phyloP scores from a whole-genome alignment of 495 filamentous ascomycete species.

The Trichocladium uniseriatum region DNA sequence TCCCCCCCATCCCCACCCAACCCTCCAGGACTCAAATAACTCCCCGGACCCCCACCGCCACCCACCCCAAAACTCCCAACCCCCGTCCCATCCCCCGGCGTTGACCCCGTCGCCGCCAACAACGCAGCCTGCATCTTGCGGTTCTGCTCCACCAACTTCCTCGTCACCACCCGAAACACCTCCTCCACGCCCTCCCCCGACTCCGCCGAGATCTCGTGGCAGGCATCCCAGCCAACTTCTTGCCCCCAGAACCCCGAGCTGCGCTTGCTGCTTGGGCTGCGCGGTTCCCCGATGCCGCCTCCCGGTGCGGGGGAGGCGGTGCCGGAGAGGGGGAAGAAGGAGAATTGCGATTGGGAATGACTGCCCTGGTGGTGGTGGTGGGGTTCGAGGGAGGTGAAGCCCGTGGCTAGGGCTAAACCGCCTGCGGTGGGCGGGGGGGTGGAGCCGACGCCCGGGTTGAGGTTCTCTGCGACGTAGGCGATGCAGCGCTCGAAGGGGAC shows the following conservation, averaged over 20 bases:
- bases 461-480: constrained; percentile 85
- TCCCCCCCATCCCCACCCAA: constrained; percentile 8
- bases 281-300: constrained; percentile 33
- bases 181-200: constrained; percentile 95
- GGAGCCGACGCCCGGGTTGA: constrained; percentile 54
- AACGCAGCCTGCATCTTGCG: constrained; percentile 54
- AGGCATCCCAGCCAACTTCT: constrained; percentile 90
- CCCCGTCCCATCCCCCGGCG: background rate
- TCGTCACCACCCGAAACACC: constrained; percentile 88
- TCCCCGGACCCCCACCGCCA: background rate
- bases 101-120: constrained; percentile 30
- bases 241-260: constrained; percentile 83
- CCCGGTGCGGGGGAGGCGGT: background rate
- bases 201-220: constrained; percentile 91
- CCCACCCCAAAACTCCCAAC: background rate
- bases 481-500: constrained; percentile 93
- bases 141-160: constrained; percentile 90
- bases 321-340: background rate
- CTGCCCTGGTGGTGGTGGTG: background rate
- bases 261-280: constrained; percentile 65
- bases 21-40: too few relatives aligned
- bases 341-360: background rate
- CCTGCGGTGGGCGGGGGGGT: constrained; percentile 53
- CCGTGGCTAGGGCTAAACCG: background rate
- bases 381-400: background rate